Percentiles rank a stretch among this genome's conserved stretches.
phyloP scores from a whole-genome alignment of 352 stramenopile genomes.

The Phytopythium sindhum region DNA sequence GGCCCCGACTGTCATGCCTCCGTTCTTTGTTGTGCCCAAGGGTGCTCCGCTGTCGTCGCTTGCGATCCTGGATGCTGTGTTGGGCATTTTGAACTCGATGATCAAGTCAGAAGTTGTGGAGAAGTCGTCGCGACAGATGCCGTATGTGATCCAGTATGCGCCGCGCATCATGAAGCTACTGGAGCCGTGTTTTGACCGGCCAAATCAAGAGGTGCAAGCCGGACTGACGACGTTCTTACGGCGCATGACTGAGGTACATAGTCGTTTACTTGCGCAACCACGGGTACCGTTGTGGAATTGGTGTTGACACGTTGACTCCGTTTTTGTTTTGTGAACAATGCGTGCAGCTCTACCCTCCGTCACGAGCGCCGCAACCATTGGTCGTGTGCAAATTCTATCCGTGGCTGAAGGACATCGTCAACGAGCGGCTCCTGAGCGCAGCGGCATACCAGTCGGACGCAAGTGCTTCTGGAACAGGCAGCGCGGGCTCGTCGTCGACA shows the following conservation, averaged over 20 bases:
- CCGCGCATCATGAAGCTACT: conserved; percentile 88
- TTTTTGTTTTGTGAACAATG: conserved; percentile 8
- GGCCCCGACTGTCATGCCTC: conserved; percentile 55
- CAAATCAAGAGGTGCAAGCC: conserved; percentile 76
- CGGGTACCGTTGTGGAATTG: neutral
- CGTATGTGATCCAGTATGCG: conserved; percentile 86
- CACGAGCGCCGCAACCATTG: conserved; percentile 59
- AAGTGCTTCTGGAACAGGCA: neutral
- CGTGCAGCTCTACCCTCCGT: conserved; percentile 74
- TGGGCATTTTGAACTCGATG: conserved; percentile 85
- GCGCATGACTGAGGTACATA: conserved; percentile 67
- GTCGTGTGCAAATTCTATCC: conserved; percentile 86
- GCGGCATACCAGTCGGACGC: conserved; percentile 61
- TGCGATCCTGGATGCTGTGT: conserved; percentile 84
- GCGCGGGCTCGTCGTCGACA: conserved; percentile 7
- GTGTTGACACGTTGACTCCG: neutral
- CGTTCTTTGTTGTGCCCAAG: conserved; percentile 81
- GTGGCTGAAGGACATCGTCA: conserved; percentile 86
- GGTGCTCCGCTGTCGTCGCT: conserved; percentile 78
- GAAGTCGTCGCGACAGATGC: conserved; percentile 65
- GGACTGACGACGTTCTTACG: conserved; percentile 65
- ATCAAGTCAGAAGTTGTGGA: conserved; percentile 71
- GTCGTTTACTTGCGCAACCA: neutral
- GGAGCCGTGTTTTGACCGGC: conserved; percentile 85
- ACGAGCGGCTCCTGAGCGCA: conserved; percentile 71